Conservation (phyloP, 2,329 filamentous ascomycete genomes). For the Penicillium sp. region DNA sequence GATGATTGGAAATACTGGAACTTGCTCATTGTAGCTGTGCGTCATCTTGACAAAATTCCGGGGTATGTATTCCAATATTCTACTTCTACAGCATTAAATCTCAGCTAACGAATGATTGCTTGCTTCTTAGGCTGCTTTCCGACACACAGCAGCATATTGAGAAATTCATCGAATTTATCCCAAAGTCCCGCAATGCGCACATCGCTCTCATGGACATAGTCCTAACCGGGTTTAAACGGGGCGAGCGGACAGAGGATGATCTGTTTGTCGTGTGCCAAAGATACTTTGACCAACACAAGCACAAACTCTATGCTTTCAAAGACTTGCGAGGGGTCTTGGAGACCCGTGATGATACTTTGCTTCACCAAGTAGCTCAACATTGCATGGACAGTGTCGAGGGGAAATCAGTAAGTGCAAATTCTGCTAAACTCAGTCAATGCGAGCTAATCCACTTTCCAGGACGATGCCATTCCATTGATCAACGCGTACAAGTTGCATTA, state of each 20-base stretch:
- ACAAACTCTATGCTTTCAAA: constrained; percentile 46
- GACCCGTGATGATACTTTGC: constrained; percentile 24
- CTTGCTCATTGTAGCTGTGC: constrained; percentile 37
- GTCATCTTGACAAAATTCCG: constrained; percentile 26
- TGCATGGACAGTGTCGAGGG: constrained; percentile 15
- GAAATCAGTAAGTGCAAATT: constrained; percentile 22
- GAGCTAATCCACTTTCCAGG: constrained; percentile 15
- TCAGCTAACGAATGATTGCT: background rate
- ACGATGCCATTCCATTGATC: constrained; percentile 32
- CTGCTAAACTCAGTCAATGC: background rate
- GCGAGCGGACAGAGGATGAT: constrained; percentile 27
- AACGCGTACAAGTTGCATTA: constrained; percentile 47
- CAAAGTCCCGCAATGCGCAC: constrained; percentile 44
- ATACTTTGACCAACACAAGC: constrained; percentile 42
- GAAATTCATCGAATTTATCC: constrained; percentile 31
- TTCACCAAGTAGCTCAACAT: background rate
- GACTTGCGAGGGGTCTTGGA: constrained; percentile 41
- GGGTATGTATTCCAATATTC: constrained; percentile 30
- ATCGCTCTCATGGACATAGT: constrained; percentile 37
- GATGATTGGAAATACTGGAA: constrained; percentile 49
- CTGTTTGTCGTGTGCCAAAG: constrained; percentile 38
- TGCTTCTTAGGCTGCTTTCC: constrained; percentile 26
- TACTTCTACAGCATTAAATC: background rate
- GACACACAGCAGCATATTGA: constrained; percentile 35
- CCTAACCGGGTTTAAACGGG: constrained; percentile 25